Conservation (phyloP, 2,329 filamentous ascomycete species). For the Paraphoma chrysanthemicola region DNA sequence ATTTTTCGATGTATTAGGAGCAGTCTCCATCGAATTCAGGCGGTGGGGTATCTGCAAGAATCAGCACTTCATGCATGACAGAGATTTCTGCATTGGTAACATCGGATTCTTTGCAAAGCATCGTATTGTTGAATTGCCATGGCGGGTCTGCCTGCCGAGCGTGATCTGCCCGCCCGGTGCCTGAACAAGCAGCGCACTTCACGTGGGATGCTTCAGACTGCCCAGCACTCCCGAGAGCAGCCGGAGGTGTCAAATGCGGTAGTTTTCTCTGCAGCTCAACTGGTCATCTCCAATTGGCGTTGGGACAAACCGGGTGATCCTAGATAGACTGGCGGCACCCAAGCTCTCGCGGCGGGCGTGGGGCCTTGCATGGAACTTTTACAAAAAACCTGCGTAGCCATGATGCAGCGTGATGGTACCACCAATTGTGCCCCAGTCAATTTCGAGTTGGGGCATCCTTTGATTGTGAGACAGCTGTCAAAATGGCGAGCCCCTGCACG, state of each 20-base stretch:
- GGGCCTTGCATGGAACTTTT: not conserved
- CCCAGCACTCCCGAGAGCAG: too few relatives aligned
- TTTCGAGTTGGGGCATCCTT: not conserved
- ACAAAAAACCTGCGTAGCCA: not conserved
- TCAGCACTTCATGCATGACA: not conserved
- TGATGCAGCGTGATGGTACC: not conserved
- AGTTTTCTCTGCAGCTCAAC: not conserved
- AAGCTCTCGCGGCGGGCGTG: not conserved
- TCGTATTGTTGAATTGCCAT: constrained; percentile 6
- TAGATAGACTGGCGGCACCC: not conserved
- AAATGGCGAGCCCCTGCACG: not conserved
- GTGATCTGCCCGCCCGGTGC: not conserved
- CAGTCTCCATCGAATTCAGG: too few relatives aligned
- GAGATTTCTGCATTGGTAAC: not conserved
- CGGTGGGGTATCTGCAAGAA: too few relatives aligned
- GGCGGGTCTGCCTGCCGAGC: not conserved
- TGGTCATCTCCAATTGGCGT: not conserved
- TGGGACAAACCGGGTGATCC: not conserved
- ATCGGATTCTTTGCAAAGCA: not conserved
- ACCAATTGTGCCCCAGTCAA: not conserved
- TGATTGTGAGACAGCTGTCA: not conserved
- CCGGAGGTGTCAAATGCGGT: not conserved
- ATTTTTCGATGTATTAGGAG: too few relatives aligned
- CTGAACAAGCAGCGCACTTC: not conserved
- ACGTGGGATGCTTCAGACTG: not conserved